Conservation (phyloP, 2,329 filamentous ascomycete species). For the Bipolaris cookei region DNA sequence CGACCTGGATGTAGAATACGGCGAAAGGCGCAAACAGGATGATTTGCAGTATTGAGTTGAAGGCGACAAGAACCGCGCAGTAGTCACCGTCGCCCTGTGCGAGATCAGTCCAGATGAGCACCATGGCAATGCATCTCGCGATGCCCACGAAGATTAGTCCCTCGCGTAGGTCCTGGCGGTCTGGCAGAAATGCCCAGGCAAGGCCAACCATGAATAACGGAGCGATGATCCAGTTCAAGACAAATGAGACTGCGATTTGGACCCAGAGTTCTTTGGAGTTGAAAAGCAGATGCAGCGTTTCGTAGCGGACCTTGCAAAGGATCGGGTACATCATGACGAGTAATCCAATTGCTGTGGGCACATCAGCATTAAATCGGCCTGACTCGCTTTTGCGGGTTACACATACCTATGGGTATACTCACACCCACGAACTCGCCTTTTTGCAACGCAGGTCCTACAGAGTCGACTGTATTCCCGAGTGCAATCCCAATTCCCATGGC, state of each 20-base stretch:
- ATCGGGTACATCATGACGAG: slow-evolving; percentile 96
- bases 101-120: slow-evolving; percentile 78
- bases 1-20: slow-evolving; percentile 66
- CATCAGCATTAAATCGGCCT: neutral
- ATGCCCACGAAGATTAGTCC: slow-evolving; percentile 84
- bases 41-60: slow-evolving; percentile 58
- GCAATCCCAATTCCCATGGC: slow-evolving; percentile 79
- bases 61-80: slow-evolving; percentile 67
- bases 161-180: slow-evolving; percentile 57
- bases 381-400: neutral
- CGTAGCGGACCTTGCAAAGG: slow-evolving; percentile 82
- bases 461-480: slow-evolving; percentile 75
- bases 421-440: slow-evolving; percentile 75
- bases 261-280: slow-evolving; percentile 70
- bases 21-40: slow-evolving; percentile 57
- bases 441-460: slow-evolving; percentile 67
- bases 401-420: slow-evolving; percentile 68
- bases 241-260: slow-evolving; percentile 76
- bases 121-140: slow-evolving; percentile 89
- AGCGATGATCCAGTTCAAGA: slow-evolving; percentile 83
- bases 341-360: slow-evolving; percentile 70
- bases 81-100: slow-evolving; percentile 81
- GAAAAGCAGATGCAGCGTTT: slow-evolving; percentile 73
- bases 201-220: slow-evolving; percentile 81
- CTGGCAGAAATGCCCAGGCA: slow-evolving; percentile 63